Conservation (phyloP, 2,329 filamentous ascomycete genomes). For the Penicillium hordei region DNA sequence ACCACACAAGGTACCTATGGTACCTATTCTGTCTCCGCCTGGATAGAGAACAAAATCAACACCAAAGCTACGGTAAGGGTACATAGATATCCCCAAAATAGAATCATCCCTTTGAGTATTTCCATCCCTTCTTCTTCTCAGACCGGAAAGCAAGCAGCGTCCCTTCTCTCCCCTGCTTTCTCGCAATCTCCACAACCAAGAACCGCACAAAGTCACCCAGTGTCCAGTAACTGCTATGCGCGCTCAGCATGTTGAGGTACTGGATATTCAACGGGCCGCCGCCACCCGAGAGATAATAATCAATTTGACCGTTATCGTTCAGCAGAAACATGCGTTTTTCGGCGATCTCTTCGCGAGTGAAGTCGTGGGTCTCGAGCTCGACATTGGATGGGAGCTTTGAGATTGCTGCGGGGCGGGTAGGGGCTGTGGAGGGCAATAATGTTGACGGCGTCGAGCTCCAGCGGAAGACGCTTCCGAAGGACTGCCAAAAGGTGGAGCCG, state of each 20-base stretch:
- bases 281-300: constrained; percentile 81
- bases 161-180: constrained; percentile 65
- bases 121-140: constrained; percentile 52
- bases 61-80: not conserved
- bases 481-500: constrained; percentile 63
- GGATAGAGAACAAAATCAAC: not conserved
- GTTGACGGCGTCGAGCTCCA: constrained; percentile 48
- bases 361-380: constrained; percentile 96
- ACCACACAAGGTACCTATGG: not conserved
- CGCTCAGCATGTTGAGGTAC: constrained; percentile 94
- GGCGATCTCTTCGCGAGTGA: constrained; percentile 85
- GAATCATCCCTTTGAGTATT: constrained; percentile 41
- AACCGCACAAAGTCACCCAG: constrained; percentile 85
- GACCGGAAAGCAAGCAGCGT: constrained; percentile 56
- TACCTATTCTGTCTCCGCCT: not conserved
- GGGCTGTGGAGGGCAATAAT: constrained; percentile 66
- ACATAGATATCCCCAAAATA: not conserved
- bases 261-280: constrained; percentile 89
- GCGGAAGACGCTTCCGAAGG: constrained; percentile 62
- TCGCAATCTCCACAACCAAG: constrained; percentile 82
- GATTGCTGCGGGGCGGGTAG: constrained; percentile 57
- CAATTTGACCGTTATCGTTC: constrained; percentile 95
- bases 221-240: constrained; percentile 92
- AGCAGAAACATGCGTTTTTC: constrained; percentile 84
- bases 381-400: constrained; percentile 66